Conservation (phyloP, 352 stramenopile genomes). For the Phytopythium aichiense region DNA sequence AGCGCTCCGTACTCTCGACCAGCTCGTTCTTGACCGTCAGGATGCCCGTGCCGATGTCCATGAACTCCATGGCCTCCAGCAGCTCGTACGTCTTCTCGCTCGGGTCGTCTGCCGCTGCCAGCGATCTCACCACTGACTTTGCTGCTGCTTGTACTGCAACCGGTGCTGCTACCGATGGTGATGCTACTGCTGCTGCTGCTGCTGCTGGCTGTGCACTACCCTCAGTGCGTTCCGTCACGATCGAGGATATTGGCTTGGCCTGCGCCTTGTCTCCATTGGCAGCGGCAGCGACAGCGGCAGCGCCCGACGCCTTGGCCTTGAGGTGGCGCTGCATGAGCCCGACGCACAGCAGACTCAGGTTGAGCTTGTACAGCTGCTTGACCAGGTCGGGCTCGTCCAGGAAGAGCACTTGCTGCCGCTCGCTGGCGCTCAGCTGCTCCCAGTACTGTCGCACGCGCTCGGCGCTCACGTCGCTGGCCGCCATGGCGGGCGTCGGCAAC, state of each 20-base stretch:
- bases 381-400: conserved; percentile 78
- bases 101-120: conserved; percentile 11
- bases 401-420: conserved; percentile 75
- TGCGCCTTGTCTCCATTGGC: conserved; percentile 8
- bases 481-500: not conserved
- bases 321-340: conserved; percentile 81
- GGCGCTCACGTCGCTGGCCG: conserved; percentile 5
- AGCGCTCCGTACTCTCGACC: conserved; percentile 52
- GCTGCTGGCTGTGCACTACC: not conserved
- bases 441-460: conserved; percentile 54
- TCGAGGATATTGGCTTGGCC: not conserved
- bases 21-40: conserved; percentile 84
- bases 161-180: not conserved
- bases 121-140: not conserved
- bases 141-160: not conserved
- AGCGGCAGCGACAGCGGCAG: not conserved
- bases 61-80: conserved; percentile 87
- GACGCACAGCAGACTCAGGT: conserved; percentile 77
- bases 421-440: conserved; percentile 52
- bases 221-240: conserved; percentile 1
- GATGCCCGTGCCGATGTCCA: conserved; percentile 83
- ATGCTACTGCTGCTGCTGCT: not conserved
- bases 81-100: conserved; percentile 77
- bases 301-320: conserved; percentile 25
- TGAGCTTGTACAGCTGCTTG: conserved; percentile 87